Evolutionary conservation across 805 yeast genomes (phyloP), one percentile per base, ranked within the genome.

Genomic region (Metschnikowia matae): DNA sequence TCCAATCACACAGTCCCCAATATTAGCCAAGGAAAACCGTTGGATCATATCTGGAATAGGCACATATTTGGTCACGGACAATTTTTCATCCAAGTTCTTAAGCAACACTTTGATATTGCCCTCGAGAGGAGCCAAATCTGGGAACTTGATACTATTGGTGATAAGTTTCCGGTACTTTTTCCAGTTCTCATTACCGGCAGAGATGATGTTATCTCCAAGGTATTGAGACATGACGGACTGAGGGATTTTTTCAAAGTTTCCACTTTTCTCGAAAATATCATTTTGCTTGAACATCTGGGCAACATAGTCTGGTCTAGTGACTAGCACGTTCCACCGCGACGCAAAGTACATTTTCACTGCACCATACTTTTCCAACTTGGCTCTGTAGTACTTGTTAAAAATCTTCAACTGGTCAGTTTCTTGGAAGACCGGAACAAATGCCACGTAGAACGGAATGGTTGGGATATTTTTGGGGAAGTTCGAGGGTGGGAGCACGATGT

Each of bases 261-360:
- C 86, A 58, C 84, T 79, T 54, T 82, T 82, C 3, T 79, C 81
- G 63, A 72, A 82, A 1, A 71, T 62, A 17, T 73, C 67, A 50
- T 81, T 83, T 47, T 79, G 70, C 55, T 70, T 75, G 52, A 81
- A 71, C 6, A 81, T 60, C 48, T 77, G 77, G 5, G 63, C 61
- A 52, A 82, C 62, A 47, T 63, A 70, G 32, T 74, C 73, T 2
- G 85, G 85, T 44, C 62, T 70, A 2, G 79, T 69, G 1, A 81
- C 79, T 31, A 82, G 60, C 18, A 81, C 73, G 55, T 81, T 82
- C 86, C 86, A 82, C 50, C 82, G 70, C 0, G 83, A 78, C 5
- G 81, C 86, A 66, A 81, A 82, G 58, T 74, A 82, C 4, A 81
- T 68, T 60, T 81, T 81, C 0, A 77, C 85, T 0, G 84, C 84